Evolutionary conservation across 768 basidiomycete species (phyloP).

Genomic region (Rhizopogon vinicolor): DNA sequence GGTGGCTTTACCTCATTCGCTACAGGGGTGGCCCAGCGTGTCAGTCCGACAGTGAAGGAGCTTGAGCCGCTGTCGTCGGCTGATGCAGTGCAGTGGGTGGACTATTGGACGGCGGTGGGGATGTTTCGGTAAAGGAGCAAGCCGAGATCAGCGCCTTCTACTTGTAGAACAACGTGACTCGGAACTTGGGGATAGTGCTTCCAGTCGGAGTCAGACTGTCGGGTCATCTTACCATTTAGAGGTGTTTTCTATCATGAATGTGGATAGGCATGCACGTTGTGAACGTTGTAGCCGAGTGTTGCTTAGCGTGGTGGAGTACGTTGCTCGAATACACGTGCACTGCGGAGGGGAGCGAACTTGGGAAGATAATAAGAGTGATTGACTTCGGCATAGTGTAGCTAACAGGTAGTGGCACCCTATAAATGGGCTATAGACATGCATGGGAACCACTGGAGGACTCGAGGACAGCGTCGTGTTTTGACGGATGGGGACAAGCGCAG

Average conservation of each 20-base stretch:
- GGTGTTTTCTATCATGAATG: not conserved
- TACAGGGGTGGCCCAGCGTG: constrained; percentile 18
- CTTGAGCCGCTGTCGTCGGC: constrained; percentile 19
- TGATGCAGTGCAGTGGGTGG: constrained; percentile 31
- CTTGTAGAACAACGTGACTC: not conserved
- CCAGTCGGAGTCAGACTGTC: not conserved
- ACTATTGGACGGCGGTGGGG: constrained; percentile 31
- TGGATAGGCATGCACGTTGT: not conserved
- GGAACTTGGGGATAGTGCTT: not conserved
- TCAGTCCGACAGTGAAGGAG: constrained; percentile 30
- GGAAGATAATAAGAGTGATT: too few relatives aligned
- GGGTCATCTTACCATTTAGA: not conserved
- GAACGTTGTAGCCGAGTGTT: not conserved
- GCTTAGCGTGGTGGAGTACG: too few relatives aligned
- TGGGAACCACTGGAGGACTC: too few relatives aligned
- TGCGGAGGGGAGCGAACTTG: too few relatives aligned
- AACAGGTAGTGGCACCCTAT: too few relatives aligned
- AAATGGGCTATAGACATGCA: too few relatives aligned
- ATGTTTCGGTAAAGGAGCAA: constrained; percentile 11
- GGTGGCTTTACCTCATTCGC: constrained; percentile 10
- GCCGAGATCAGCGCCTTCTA: not conserved
- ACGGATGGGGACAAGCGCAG: too few relatives aligned
- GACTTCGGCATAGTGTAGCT: too few relatives aligned
- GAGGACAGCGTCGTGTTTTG: too few relatives aligned
- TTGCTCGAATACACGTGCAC: too few relatives aligned